Evolutionary conservation across 352 stramenopile species (phyloP), one percentile per base, ranked within the genome.

Genomic region (Albugo candida): DNA sequence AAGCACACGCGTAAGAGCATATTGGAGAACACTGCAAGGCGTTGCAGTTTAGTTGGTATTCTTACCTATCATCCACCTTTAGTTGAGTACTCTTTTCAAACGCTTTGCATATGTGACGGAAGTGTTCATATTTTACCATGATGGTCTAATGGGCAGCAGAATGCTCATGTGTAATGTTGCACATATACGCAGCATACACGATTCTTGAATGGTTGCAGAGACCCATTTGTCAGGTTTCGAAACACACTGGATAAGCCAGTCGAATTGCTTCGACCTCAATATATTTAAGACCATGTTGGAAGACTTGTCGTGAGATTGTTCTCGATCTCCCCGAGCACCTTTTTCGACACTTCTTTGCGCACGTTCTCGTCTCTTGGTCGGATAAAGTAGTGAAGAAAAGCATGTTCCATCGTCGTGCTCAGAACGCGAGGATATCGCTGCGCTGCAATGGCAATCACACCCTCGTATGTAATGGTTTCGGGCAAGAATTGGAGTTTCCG

Each of bases 341-440:
- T 46, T 21, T 53, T 70, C 5, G 49, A 56, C 27, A 68, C 55
- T 48, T 63, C 61, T 47, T 78, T 65, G 24, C 77, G 64, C 5
- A 73, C 87, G 2, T 55, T 63, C 52, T 91, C 77, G 8, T 75
- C 67, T 45, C 76, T 60, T 36, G 64, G 64, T 14, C 70, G 83
- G 21, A 91, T 39, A 41, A 91, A 85, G 40, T 86, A 91, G 49
- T 87, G 87, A 8, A 87, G 36, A 41, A 91, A 87, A 0, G 74
- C 72, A 35, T 83, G 55, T 19, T 65, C 56, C 18, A 70, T 49
- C 10, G 77, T 86, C 13, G 59, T 62, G 2, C 87, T 61, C 10
- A 91, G 54, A 34, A 91, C 51, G 2, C 74, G 72, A 13, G 74
- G 81, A 49, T 91, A 87, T 48, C 72, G 82, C 36, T 71, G 65